Percentiles rank a stretch among this genome's conserved stretches.
phyloP scores from a whole-genome alignment of 2,329 filamentous ascomycete species.

The Geosmithia putterillii region DNA sequence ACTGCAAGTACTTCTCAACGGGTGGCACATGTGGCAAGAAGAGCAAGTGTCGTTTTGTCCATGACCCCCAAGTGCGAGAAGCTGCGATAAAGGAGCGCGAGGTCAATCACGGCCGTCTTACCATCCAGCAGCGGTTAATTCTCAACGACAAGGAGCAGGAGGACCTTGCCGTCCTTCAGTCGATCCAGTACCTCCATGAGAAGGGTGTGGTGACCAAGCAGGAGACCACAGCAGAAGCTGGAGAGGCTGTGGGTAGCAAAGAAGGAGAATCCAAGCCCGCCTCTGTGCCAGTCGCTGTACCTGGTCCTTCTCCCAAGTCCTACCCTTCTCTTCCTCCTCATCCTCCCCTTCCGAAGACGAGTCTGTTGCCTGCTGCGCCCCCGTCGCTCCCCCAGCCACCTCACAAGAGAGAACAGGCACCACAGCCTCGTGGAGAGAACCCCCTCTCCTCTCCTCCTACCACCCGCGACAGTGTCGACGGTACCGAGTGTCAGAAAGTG shows the following conservation, averaged over 20 bases:
- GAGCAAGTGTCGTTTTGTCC: slow-evolving; percentile 64
- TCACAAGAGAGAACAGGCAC: slow-evolving; percentile 20
- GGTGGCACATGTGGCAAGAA: slow-evolving; percentile 59
- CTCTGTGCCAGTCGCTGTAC: slow-evolving; percentile 4
- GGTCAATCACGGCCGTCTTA: slow-evolving; percentile 52
- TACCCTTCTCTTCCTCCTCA: slow-evolving; percentile 3
- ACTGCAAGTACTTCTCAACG: slow-evolving; percentile 61
- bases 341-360: slow-evolving; percentile 8
- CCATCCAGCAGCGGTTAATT: slow-evolving; percentile 51
- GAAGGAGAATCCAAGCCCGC: slow-evolving; percentile 4
- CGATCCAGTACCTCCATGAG: slow-evolving; percentile 51
- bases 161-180: slow-evolving; percentile 52
- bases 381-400: slow-evolving; percentile 23
- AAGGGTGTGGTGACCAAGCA: slow-evolving; percentile 35
- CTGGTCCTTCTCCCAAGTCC: neutral
- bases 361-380: slow-evolving; percentile 23
- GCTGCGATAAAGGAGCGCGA: slow-evolving; percentile 52
- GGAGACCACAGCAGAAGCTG: slow-evolving; percentile 1
- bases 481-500: slow-evolving; percentile 17
- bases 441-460: slow-evolving; percentile 15
- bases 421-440: slow-evolving; percentile 9
- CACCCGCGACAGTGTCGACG: slow-evolving; percentile 1
- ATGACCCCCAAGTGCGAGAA: slow-evolving; percentile 50
- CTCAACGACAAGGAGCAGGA: slow-evolving; percentile 59
- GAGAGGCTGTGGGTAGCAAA: slow-evolving; percentile 8